A percentile compares a stretch with the other conserved stretches of the same genome.
phyloP scores from a whole-genome alignment of 495 filamentous ascomycete genomes.

The Aspergillus incahuasiensis region DNA sequence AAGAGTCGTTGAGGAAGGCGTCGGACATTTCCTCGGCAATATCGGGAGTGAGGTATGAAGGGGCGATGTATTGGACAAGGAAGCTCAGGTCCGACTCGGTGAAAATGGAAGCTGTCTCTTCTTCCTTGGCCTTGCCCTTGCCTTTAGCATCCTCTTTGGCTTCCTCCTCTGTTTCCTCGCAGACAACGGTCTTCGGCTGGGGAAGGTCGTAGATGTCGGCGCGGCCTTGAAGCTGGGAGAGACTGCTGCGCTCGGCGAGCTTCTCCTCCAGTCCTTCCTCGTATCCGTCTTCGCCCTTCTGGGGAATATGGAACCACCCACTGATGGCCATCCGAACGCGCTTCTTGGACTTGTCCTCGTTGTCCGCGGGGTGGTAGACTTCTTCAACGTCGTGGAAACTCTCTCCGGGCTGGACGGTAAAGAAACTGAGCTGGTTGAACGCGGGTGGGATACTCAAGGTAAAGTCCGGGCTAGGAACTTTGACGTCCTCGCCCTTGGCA shows the following conservation, averaged over 20 bases:
- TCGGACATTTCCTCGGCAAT: slow-evolving; percentile 77
- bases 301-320: slow-evolving; percentile 99
- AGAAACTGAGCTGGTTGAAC: slow-evolving; percentile 97
- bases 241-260: slow-evolving; percentile 78
- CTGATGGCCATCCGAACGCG: slow-evolving; percentile 95
- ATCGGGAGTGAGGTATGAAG: slow-evolving; percentile 90
- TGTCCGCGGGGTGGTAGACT: slow-evolving; percentile 70
- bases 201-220: slow-evolving; percentile 83
- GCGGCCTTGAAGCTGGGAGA: slow-evolving; percentile 87
- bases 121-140: slow-evolving; percentile 45
- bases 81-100: slow-evolving; percentile 76
- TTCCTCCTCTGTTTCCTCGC: slow-evolving; percentile 20
- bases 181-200: slow-evolving; percentile 52
- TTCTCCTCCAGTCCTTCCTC: slow-evolving; percentile 83
- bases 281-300: slow-evolving; percentile 91
- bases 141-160: slow-evolving; percentile 19
- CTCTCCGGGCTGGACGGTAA: slow-evolving; percentile 92
- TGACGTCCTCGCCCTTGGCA: slow-evolving; percentile 58
- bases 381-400: slow-evolving; percentile 99
- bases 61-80: slow-evolving; percentile 80
- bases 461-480: slow-evolving; percentile 71
- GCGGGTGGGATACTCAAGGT: slow-evolving; percentile 80
- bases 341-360: slow-evolving; percentile 58
- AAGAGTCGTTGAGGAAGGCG: slow-evolving; percentile 75
- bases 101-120: slow-evolving; percentile 49